Evolutionary conservation across 1,284 basidiomycete genomes (phyloP).

Genomic region (Pseudozyma sp.): DNA sequence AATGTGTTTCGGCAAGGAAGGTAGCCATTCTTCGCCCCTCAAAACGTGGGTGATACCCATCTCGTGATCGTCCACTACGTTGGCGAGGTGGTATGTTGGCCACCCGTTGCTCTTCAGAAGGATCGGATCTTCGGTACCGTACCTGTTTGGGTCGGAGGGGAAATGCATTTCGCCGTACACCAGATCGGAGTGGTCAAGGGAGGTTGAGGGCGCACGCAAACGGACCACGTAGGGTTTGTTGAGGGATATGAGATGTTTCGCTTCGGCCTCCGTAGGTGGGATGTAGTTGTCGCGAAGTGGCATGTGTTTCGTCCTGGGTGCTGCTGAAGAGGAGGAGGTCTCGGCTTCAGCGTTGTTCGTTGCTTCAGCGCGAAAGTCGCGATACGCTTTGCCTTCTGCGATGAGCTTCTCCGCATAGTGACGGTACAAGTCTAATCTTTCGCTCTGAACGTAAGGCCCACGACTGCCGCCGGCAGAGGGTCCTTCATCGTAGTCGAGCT

Average conservation of each 20-base stretch:
- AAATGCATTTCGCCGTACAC: constrained; percentile 82
- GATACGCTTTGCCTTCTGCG: constrained; percentile 88
- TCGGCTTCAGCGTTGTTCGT: too few species aligned
- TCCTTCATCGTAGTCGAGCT: constrained; percentile 91
- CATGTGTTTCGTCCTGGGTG: constrained; percentile 72
- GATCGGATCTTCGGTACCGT: constrained; percentile 81
- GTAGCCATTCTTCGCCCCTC: constrained; percentile 98
- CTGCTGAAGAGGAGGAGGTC: too few species aligned
- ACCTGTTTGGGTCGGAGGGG: constrained; percentile 65
- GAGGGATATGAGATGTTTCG: constrained; percentile 77
- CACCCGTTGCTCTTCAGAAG: constrained; percentile 91
- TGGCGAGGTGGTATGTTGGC: constrained; percentile 97
- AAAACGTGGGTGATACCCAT: constrained; percentile 97
- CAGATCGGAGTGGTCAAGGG: constrained; percentile 73
- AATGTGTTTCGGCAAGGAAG: constrained; percentile 91
- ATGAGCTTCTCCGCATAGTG: constrained; percentile 80
- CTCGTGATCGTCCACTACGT: constrained; percentile 91
- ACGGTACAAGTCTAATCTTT: constrained; percentile 86
- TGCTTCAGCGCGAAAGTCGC: constrained; percentile 84
- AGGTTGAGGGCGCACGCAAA: constrained; percentile 68
- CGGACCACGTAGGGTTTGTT: constrained; percentile 86
- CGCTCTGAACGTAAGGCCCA: constrained; percentile 75
- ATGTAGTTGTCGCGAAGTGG: constrained; percentile 86
- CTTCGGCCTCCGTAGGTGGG: constrained; percentile 82
- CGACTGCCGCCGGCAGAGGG: constrained; percentile 67